Base-by-base conservation (phyloP, 345 rosid species). In the Arabis hirsuta region DNA sequence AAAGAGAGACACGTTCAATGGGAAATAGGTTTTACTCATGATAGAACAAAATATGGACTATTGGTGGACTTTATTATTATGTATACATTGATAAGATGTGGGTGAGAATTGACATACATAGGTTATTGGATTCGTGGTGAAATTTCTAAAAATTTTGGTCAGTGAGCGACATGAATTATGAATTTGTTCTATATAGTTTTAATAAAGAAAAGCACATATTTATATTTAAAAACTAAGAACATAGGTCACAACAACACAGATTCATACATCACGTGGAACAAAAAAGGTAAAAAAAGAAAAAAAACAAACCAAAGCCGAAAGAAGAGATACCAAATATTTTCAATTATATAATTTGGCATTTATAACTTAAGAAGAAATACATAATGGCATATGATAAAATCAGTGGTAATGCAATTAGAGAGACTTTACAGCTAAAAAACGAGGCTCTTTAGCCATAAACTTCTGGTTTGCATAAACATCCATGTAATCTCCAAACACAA, bases 401-500 rank as follows among this genome's bases (percentile, higher is more conserved):
- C 55, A 74, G 67, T 42, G 78, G 66, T 72, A 36, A 22, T 48
- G 9, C 55, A 59, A 9, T 86, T 65, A 87, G 62, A 78, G 50
- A 42, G 89, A 77, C 73, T 65, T 89, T 5, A 84, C 85, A 29
- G 96, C 91, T 77, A 80, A 82, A 78, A 94, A 90, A 78, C 98
- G 89, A 3, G 97, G 92, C 59, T 90, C 98, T 65, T 93, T 94
- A 0, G 96, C 80, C 36, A 76, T 88, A 76, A 89, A 94, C 90
- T 94, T 94, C 83, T 94, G 98, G 65, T 83, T 72, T n/a, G 78
- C 85, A 74, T 94, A 94, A 38, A 90, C 81, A 41, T 89, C 81
- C 97, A 94, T 94, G 69, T 94, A 94, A n/a, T 94, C 98, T 12
- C 87, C 98, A 57, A 90, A 90, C 73, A 94, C 81, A 76, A 89